Conservation (phyloP, 768 basidiomycete genomes). For the Cystofilobasidium capitatum region DNA sequence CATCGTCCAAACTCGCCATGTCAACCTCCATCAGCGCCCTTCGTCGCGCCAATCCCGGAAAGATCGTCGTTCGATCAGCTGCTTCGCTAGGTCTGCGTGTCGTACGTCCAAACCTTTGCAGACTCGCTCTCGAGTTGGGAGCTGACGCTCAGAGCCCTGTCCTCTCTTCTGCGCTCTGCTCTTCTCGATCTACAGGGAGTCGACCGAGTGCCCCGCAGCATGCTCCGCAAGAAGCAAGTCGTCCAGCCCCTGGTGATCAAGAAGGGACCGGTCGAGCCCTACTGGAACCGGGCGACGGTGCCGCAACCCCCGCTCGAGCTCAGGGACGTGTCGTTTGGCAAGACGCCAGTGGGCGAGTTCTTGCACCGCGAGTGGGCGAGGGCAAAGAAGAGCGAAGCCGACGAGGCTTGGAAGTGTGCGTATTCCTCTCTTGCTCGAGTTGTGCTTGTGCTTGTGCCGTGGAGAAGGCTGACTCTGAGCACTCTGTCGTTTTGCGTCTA, state of each 20-base stretch:
- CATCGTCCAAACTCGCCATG: too few species aligned
- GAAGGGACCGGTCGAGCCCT: not conserved
- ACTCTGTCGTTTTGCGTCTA: not conserved
- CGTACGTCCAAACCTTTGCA: not conserved
- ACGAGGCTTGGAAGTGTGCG: not conserved
- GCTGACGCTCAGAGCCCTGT: not conserved
- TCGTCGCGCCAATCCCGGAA: not conserved
- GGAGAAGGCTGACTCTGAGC: not conserved
- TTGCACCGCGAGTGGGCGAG: slow-evolving; percentile 18
- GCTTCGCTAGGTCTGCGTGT: slow-evolving; percentile 14
- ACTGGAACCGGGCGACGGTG: slow-evolving; percentile 15
- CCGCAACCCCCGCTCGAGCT: not conserved
- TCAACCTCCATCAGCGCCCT: not conserved
- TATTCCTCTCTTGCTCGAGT: not conserved
- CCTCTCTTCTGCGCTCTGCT: not conserved
- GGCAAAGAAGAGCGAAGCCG: not conserved
- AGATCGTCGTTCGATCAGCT: not conserved
- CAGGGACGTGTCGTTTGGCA: not conserved
- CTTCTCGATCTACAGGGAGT: not conserved
- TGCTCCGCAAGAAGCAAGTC: not conserved
- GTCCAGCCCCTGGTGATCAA: not conserved
- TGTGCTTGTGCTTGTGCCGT: too few species aligned
- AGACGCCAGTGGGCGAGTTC: slow-evolving; percentile 15
- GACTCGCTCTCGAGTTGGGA: not conserved
- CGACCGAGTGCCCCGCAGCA: not conserved